A percentile compares a stretch with the other conserved stretches of the same genome.
Conservation (phyloP, 768 basidiomycete species). For the Lactarius indigo region DNA sequence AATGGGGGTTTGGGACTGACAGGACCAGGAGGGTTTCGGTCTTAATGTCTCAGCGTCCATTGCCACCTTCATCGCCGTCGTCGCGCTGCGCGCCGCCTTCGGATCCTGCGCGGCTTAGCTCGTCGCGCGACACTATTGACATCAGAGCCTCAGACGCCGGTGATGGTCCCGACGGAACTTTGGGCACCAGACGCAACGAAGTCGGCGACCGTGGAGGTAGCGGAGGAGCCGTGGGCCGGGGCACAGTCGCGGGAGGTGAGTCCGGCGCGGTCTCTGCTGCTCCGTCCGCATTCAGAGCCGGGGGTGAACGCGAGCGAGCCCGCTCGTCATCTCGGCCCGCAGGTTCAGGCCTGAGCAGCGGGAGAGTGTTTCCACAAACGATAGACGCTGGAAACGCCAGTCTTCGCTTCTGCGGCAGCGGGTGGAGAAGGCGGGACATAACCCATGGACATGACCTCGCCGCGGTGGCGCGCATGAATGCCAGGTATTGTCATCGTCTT, state of each 20-base stretch:
- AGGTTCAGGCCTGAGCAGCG: constrained; percentile 24
- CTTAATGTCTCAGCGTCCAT: neutral
- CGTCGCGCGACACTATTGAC: constrained; percentile 45
- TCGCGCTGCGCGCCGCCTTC: neutral
- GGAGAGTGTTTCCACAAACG: constrained; percentile 67
- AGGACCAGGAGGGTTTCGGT: neutral
- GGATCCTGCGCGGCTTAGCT: constrained; percentile 25
- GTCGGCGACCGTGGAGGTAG: constrained; percentile 45
- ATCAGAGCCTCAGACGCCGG: constrained; percentile 55
- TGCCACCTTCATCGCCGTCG: constrained; percentile 7
- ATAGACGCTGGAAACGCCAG: constrained; percentile 65
- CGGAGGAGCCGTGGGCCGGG: constrained; percentile 38
- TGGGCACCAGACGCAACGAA: constrained; percentile 27
- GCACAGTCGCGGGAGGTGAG: constrained; percentile 5
- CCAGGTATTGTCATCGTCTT: constrained; percentile 85
- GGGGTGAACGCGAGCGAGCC: neutral
- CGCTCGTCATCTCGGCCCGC: constrained; percentile 8
- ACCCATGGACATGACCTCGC: constrained; percentile 83
- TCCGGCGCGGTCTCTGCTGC: constrained; percentile 6
- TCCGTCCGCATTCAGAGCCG: neutral
- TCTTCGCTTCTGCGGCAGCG: constrained; percentile 37
- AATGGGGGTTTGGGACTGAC: constrained; percentile 27
- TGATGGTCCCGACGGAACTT: constrained; percentile 22
- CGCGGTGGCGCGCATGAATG: constrained; percentile 81
- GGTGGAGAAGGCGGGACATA: constrained; percentile 54